These are phyloP conservation scores for Aulographum hederae DNA, from an alignment of 2,329 filamentous ascomycete genomes.

Conservation along the genomic window DNA sequence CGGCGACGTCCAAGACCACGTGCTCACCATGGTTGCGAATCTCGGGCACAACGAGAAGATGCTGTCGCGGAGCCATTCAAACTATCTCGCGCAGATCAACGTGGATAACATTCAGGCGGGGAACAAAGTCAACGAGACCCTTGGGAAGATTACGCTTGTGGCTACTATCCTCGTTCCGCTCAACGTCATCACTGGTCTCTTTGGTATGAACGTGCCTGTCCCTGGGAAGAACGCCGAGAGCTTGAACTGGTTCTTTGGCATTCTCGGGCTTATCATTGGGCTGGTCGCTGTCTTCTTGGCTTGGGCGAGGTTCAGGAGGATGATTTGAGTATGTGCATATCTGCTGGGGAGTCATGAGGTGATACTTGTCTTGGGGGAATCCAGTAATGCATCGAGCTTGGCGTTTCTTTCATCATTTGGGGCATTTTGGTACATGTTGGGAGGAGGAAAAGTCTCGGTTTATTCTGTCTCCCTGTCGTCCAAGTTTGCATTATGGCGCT, in stretches of 20 bases:
- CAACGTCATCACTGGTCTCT: conserved; percentile 75
- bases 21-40: conserved; percentile 98
- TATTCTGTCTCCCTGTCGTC: too few species aligned
- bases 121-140: conserved; percentile 69
- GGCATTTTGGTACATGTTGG: too few species aligned
- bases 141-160: conserved; percentile 88
- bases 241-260: conserved; percentile 41
- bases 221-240: conserved; percentile 33
- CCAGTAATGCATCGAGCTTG: too few species aligned
- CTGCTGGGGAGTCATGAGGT: conserved; percentile 13
- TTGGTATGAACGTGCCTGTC: conserved; percentile 73
- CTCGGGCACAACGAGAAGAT: conserved; percentile 95
- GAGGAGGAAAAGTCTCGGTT: too few species aligned
- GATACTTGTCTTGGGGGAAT: too few species aligned
- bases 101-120: conserved; percentile 83
- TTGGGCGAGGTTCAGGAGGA: conserved; percentile 24
- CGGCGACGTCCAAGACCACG: conserved; percentile 96
- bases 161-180: conserved; percentile 92
- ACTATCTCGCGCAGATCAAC: conserved; percentile 86
- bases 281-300: conserved; percentile 21
- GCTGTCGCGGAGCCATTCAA: conserved; percentile 80
- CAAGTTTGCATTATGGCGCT: too few species aligned
- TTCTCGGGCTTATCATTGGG: conserved; percentile 34
- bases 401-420: too few species aligned
- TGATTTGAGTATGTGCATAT: conserved; percentile 19